Conservation (phyloP, 768 basidiomycete genomes). For the Phylloporus rhodoxanthus region DNA sequence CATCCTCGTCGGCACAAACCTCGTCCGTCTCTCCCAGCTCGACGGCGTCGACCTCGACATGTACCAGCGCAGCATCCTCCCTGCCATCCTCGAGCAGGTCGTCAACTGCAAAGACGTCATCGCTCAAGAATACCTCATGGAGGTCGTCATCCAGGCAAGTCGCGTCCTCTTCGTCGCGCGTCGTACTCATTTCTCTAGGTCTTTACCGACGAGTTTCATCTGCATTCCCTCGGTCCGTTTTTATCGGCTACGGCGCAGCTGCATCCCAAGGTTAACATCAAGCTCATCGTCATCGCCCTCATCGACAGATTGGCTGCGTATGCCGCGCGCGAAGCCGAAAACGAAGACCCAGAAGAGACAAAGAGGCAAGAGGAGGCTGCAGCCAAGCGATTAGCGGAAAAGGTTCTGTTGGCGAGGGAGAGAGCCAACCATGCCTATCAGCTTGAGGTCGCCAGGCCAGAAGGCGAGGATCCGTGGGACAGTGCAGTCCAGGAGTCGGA, state of each 20-base stretch:
- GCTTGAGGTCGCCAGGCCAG: conserved; percentile 15
- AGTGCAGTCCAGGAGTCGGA: conserved; percentile 21
- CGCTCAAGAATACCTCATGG: conserved; percentile 98
- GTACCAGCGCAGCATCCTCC: conserved; percentile 82
- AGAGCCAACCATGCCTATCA: conserved; percentile 49
- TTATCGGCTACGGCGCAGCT: conserved; percentile 92
- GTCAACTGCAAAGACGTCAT: conserved; percentile 98
- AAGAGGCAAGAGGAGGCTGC: conserved; percentile 92
- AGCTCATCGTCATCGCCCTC: conserved; percentile 94
- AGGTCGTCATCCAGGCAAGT: conserved; percentile 93
- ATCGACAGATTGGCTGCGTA: conserved; percentile 95
- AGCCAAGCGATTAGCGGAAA: conserved; percentile 80
- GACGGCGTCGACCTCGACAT: conserved; percentile 95
- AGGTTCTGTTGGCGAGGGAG: conserved; percentile 69
- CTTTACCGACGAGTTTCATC: conserved; percentile 97
- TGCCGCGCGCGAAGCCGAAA: conserved; percentile 96
- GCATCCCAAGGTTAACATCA: conserved; percentile 98
- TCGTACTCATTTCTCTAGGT: conserved; percentile 50
- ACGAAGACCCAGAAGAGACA: conserved; percentile 90
- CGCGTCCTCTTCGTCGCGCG: not conserved
- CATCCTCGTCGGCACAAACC: conserved; percentile 95
- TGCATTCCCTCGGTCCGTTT: conserved; percentile 94
- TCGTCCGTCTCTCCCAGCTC: conserved; percentile 90
- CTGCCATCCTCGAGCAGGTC: conserved; percentile 92
- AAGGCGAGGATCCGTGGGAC: conserved; percentile 24